phyloP scores from a whole-genome alignment of 2,329 filamentous ascomycete species.

The Arthrinium phaeospermum region DNA sequence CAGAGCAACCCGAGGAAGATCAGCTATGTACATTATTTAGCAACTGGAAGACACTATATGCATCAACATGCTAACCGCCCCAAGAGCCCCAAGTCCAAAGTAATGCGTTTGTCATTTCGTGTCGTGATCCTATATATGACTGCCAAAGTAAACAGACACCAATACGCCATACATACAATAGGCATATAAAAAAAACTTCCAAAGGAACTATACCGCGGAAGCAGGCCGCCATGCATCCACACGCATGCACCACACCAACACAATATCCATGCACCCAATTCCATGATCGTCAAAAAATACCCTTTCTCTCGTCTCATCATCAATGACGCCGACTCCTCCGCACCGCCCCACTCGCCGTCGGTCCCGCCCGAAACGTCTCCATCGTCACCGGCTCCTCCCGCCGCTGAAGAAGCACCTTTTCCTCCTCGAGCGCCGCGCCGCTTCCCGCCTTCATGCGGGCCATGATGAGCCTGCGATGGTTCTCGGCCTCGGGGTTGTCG shows the following conservation, averaged over 20 bases:
- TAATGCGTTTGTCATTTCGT: slow-evolving; percentile 1
- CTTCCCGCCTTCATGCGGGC: slow-evolving; percentile 29
- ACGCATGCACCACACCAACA: not conserved
- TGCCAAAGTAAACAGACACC: slow-evolving; percentile 1
- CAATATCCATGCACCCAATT: not conserved
- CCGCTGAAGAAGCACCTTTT: not conserved
- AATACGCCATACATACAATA: not conserved
- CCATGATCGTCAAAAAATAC: not conserved
- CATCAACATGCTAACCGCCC: not conserved
- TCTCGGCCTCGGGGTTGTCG: slow-evolving; percentile 54
- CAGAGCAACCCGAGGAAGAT: not conserved
- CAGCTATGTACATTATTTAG: not conserved
- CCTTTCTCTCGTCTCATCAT: not conserved
- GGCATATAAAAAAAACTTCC: not conserved
- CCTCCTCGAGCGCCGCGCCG: not conserved
- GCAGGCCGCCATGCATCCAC: not conserved
- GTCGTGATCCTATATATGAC: slow-evolving; percentile 2
- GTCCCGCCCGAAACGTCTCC: not conserved
- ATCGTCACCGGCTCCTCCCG: not conserved
- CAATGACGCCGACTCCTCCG: slow-evolving; percentile 16
- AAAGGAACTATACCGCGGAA: not conserved
- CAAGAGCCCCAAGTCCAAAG: not conserved
- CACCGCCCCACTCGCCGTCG: not conserved
- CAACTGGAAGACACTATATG: not conserved
- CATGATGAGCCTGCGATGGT: slow-evolving; percentile 36